Evolutionary conservation across 192 early-diverging fungal species (phyloP).

Genomic region (Podila epigama): DNA sequence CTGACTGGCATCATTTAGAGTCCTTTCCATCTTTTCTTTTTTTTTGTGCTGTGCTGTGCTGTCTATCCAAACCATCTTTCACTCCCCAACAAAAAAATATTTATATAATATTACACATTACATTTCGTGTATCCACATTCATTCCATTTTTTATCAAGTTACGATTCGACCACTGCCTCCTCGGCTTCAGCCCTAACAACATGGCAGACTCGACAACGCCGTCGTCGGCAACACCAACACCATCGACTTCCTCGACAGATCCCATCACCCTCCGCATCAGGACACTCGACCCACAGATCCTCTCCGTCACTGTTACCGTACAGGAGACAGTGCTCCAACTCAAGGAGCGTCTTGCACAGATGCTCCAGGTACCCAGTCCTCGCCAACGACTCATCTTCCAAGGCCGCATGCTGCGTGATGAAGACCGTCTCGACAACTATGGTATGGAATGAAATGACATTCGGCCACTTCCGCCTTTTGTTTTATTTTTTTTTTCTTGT

Average conservation of each 20-base stretch:
- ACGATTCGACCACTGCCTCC: no score
- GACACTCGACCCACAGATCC: constrained; percentile 47
- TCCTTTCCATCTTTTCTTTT: no score
- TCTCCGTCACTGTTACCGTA: constrained; percentile 46
- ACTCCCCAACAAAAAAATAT: no score
- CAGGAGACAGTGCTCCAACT: constrained; percentile 52
- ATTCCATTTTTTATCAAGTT: no score
- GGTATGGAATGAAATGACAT: no score
- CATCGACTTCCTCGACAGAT: not conserved
- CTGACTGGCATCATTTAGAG: no score
- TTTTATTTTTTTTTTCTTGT: not conserved
- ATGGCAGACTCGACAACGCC: not conserved
- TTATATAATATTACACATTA: no score
- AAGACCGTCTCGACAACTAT: constrained; percentile 52
- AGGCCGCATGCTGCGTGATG: constrained; percentile 54
- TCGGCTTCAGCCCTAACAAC: no score
- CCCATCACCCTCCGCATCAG: constrained; percentile 40
- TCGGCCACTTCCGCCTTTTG: no score
- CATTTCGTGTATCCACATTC: no score
- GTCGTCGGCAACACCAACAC: not conserved
- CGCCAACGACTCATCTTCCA: constrained; percentile 61
- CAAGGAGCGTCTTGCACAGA: constrained; percentile 49
- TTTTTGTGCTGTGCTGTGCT: no score
- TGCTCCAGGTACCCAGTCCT: constrained; percentile 49
- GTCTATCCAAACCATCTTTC: no score